These are phyloP conservation scores for Tephrocybe sp. DNA, from an alignment of 768 basidiomycete genomes.

Conservation along the genomic window DNA sequence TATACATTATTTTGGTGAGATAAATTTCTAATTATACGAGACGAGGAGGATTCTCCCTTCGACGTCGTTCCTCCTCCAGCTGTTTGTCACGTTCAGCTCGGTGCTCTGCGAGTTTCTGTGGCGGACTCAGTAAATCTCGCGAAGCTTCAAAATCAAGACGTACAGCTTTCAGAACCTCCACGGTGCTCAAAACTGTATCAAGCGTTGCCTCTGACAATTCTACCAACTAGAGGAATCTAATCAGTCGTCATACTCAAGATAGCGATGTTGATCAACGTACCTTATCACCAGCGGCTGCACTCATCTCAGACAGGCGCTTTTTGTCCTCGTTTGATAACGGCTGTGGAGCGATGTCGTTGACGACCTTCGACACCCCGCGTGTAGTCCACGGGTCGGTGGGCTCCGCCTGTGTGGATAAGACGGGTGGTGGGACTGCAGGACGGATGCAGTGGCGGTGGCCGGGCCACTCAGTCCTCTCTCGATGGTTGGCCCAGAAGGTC, in stretches of 20 bases:
- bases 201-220: slow-evolving; percentile 71
- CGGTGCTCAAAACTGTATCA: slow-evolving; percentile 54
- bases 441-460: slow-evolving; percentile 33
- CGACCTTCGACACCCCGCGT: slow-evolving; percentile 25
- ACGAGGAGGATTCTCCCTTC: slow-evolving; percentile 25
- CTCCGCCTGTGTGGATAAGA: slow-evolving; percentile 10
- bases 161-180: slow-evolving; percentile 62
- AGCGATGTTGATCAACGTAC: slow-evolving; percentile 28
- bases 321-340: slow-evolving; percentile 38
- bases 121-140: slow-evolving; percentile 19
- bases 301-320: slow-evolving; percentile 43
- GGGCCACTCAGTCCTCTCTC: slow-evolving; percentile 27
- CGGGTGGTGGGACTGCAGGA: slow-evolving; percentile 16
- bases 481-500: slow-evolving; percentile 41
- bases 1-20: background rate
- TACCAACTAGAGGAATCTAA: slow-evolving; percentile 42
- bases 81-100: slow-evolving; percentile 50
- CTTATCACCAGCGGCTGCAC: slow-evolving; percentile 49
- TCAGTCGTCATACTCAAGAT: background rate
- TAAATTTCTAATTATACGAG: slow-evolving; percentile 2
- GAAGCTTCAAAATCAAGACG: slow-evolving; percentile 30
- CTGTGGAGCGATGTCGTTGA: slow-evolving; percentile 27
- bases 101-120: slow-evolving; percentile 51
- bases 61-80: slow-evolving; percentile 25
- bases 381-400: slow-evolving; percentile 14